Percentiles rank a stretch among this genome's conserved stretches.
These are phyloP conservation scores for Cladosporium austrohemisphaericum DNA, from an alignment of 2,329 filamentous ascomycete species.

Conservation along the genomic window DNA sequence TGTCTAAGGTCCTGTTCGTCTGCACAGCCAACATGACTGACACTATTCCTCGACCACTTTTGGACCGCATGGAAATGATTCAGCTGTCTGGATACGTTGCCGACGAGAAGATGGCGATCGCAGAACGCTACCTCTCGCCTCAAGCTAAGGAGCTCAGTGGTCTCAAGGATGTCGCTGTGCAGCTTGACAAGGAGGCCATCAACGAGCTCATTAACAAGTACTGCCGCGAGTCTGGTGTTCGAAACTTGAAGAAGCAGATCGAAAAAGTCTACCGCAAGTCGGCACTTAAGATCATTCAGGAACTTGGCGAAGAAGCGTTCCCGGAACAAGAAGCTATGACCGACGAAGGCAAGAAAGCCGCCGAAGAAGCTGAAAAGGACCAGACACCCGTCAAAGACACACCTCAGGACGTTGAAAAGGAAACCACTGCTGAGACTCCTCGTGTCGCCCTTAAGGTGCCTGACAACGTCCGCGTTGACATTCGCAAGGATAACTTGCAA, in stretches of 20 bases:
- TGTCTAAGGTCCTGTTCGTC: slow-evolving; percentile 96
- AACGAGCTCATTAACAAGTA: slow-evolving; percentile 98
- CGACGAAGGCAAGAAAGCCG: slow-evolving; percentile 75
- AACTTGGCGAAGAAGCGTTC: slow-evolving; percentile 79
- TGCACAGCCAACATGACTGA: slow-evolving; percentile 99
- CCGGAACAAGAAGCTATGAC: slow-evolving; percentile 79
- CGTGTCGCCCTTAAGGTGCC: slow-evolving; percentile 78
- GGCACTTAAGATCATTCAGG: slow-evolving; percentile 92
- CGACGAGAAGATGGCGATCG: slow-evolving; percentile 98
- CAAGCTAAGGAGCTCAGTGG: slow-evolving; percentile 93
- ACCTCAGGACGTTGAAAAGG: slow-evolving; percentile 52
- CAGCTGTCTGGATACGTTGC: slow-evolving; percentile 93
- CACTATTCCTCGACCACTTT: slow-evolving; percentile 86
- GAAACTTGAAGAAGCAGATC: slow-evolving; percentile 98
- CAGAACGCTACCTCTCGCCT: slow-evolving; percentile 85
- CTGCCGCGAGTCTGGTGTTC: slow-evolving; percentile 92
- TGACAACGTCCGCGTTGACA: slow-evolving; percentile 78
- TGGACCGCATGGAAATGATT: slow-evolving; percentile 98
- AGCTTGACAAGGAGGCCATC: slow-evolving; percentile 79
- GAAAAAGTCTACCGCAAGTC: slow-evolving; percentile 98
- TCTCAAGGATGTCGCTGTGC: slow-evolving; percentile 84
- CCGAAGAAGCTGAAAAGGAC: slow-evolving; percentile 68
- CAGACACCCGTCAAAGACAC: slow-evolving; percentile 60
- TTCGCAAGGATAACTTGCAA: slow-evolving; percentile 84
- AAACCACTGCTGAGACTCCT: slow-evolving; percentile 59